Base-by-base conservation (phyloP, 192 early-diverging fungal species). In the Rhizoclosmatium sp. region DNA sequence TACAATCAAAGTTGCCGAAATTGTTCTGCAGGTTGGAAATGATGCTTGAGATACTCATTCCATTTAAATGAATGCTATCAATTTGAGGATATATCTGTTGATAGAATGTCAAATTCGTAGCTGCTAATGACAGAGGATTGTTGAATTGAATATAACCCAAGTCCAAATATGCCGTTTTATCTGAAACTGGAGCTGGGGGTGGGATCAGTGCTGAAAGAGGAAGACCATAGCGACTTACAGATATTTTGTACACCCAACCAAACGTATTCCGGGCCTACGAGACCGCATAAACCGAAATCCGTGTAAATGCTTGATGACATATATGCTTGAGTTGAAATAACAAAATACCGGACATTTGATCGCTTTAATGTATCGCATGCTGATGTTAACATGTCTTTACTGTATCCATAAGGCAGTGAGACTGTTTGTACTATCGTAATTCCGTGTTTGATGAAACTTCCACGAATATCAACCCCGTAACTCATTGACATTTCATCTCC, bases 401-500 rank as follows among this genome's bases (percentile, higher is more conserved):
- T 56, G 5, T 14, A 56, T 10, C 14, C 69, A 16, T 40, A 14
- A 7, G 21, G 21, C 2, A 71, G 16, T 23, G 16, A 16, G 21
- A 71, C 47, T 19, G 7, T 39, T 19, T 23, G 16, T 0, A 71
- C 39, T 16, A 71, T 71, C 4, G n/a, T 23, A 40, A 71, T 31
- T 16, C 9, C 5, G 1, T 71, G 69, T 56, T 71, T 71, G 23
- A 23, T 23, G 48, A 71, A 16, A 5, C 48, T 23, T 39, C n/a
- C 31, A 2, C 16, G 7, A 45, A 71, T 71, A 39, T 71, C 69
- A 12, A 19, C 23, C n/a, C 19, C 69, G 21, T 21, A 56, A 56
- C 69, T 71, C 19, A 58, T 49, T n/a, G 51, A 68, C 69, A 71
- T 56, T 10, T 49, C 69, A 39, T 71, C 69, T 41, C 45, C 69